These are phyloP conservation scores for Gonium pectorale DNA, from an alignment of 139 green algal species.

Conservation along the genomic window DNA sequence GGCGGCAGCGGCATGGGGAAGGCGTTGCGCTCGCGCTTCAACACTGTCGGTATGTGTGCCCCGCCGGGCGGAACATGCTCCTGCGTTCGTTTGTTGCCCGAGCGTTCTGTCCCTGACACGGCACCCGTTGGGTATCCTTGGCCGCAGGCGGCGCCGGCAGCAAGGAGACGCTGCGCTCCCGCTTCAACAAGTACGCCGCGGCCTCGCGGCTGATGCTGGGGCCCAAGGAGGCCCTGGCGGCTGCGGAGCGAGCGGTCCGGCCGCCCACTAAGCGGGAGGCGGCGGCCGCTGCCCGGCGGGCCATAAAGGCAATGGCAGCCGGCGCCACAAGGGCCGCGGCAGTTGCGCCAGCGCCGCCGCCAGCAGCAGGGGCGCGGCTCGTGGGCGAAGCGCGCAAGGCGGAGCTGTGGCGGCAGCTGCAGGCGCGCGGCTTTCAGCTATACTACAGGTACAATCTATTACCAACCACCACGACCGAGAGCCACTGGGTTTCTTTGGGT, in stretches of 20 bases:
- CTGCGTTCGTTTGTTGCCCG: no score
- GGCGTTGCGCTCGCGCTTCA: no score
- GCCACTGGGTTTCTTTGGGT: neutral
- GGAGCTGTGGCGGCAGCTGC: slow-evolving; percentile 27
- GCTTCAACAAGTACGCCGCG: slow-evolving; percentile 33
- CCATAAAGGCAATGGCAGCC: neutral
- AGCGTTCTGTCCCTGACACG: no score
- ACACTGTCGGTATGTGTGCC: no score
- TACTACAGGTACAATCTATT: slow-evolving; percentile 3
- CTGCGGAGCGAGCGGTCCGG: neutral
- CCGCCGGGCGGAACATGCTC: no score
- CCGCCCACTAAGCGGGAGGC: neutral
- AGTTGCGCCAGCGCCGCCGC: neutral
- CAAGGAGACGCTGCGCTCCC: slow-evolving; percentile 5
- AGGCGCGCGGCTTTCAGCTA: slow-evolving; percentile 25
- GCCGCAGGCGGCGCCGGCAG: slow-evolving; percentile 3
- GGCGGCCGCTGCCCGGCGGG: neutral
- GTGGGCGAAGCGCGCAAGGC: neutral
- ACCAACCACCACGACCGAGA: no score
- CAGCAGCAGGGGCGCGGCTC: neutral
- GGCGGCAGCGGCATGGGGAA: no score
- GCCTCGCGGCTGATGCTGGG: slow-evolving; percentile 1
- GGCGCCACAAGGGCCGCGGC: neutral
- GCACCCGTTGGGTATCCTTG: no score
- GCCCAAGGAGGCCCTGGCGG: neutral